A percentile compares a stretch with the other conserved stretches of the same genome.
These are phyloP conservation scores for Leishmania turanica DNA, from an alignment of 208 protist species.

Conservation along the genomic window DNA sequence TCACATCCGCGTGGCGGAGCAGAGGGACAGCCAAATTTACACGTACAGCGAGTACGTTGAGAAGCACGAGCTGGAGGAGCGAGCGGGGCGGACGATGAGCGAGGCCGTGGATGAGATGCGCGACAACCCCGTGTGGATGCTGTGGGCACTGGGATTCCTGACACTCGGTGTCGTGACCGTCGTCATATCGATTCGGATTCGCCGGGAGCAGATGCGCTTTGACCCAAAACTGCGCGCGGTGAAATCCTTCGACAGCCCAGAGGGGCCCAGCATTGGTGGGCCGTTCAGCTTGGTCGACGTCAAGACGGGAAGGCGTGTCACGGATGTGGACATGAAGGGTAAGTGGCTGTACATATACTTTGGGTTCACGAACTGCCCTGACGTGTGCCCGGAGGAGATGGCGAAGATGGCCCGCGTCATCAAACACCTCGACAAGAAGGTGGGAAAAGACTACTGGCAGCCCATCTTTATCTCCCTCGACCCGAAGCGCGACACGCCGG, in stretches of 20 bases:
- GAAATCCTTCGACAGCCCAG: constrained; percentile 65
- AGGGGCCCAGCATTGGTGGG: constrained; percentile 80
- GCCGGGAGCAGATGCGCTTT: constrained; percentile 79
- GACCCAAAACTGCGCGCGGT: constrained; percentile 77
- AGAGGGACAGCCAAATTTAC: constrained; percentile 79
- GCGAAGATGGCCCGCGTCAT: constrained; percentile 92
- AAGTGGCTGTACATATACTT: constrained; percentile 97
- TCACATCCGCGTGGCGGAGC: constrained; percentile 74
- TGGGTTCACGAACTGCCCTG: constrained; percentile 97
- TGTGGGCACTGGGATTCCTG: constrained; percentile 69
- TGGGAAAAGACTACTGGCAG: constrained; percentile 81
- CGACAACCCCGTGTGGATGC: constrained; percentile 83
- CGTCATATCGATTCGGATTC: constrained; percentile 76
- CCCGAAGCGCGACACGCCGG: constrained; percentile 89
- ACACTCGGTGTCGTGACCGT: constrained; percentile 58
- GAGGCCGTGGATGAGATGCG: constrained; percentile 58
- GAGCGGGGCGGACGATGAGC: constrained; percentile 40
- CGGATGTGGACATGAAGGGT: constrained; percentile 80
- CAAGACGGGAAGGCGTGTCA: constrained; percentile 65
- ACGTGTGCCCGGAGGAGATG: constrained; percentile 97
- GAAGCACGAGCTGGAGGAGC: constrained; percentile 56
- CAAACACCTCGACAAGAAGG: constrained; percentile 72
- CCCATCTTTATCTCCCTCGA: constrained; percentile 96
- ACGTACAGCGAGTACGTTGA: constrained; percentile 85
- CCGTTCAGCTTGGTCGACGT: constrained; percentile 68